These are phyloP conservation scores for Exophiala xenobiotica DNA, from an alignment of 2,329 filamentous ascomycete genomes.

Conservation along the genomic window DNA sequence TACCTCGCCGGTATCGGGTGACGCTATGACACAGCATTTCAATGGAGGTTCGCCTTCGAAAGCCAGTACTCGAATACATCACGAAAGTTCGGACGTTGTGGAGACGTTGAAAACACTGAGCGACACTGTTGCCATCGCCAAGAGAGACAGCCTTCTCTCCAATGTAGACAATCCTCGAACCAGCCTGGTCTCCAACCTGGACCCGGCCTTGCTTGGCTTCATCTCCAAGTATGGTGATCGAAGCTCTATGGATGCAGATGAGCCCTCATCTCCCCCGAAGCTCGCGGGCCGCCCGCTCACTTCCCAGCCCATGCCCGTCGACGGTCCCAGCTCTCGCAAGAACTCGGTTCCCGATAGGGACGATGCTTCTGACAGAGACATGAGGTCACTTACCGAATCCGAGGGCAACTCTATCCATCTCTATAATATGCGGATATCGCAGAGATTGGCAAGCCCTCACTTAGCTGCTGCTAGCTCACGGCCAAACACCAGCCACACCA, in stretches of 20 bases:
- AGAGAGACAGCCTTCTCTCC: constrained; percentile 3
- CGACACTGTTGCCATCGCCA: not conserved
- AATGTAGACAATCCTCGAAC: constrained; percentile 2
- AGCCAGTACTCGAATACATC: not conserved
- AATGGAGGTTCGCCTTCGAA: not conserved
- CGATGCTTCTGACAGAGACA: constrained; percentile 6
- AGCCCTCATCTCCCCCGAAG: no score
- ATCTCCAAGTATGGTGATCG: constrained; percentile 20
- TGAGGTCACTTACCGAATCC: constrained; percentile 11
- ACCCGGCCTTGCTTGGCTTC: constrained; percentile 21
- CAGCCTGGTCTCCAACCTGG: constrained; percentile 23
- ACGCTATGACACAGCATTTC: no score
- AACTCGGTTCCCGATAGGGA: constrained; percentile 3
- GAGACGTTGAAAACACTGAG: constrained; percentile 1
- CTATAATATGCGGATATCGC: constrained; percentile 32
- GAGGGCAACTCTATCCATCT: constrained; percentile 29
- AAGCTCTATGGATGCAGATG: not conserved
- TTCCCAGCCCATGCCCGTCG: no score
- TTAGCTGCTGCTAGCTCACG: constrained; percentile 12
- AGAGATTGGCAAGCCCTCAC: constrained; percentile 29
- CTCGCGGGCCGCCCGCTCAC: no score
- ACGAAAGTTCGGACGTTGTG: not conserved
- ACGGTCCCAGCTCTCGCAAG: not conserved
- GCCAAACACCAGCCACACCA: constrained; percentile 20
- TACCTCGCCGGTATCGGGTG: no score